A percentile compares a stretch with the other conserved stretches of the same genome.
These are phyloP conservation scores for Cryptococcus floricola DNA, from an alignment of 1,284 basidiomycete genomes.

Conservation along the genomic window DNA sequence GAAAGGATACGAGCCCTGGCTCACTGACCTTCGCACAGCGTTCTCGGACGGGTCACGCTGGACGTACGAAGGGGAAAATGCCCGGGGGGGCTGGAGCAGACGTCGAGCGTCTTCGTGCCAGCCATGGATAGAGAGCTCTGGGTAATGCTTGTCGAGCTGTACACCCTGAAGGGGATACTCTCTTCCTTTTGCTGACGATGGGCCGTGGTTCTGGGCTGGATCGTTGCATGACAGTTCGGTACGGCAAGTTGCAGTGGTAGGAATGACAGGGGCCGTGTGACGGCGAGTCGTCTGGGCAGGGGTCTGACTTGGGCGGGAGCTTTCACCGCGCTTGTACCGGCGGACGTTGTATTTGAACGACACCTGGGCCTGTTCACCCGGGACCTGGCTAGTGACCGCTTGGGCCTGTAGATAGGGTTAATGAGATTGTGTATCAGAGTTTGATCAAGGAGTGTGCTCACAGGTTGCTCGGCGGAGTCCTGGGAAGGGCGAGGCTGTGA, in stretches of 20 bases:
- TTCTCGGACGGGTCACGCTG: not conserved
- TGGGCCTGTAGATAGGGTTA: not conserved
- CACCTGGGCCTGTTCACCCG: not conserved
- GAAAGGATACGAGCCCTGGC: not conserved
- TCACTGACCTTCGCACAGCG: not conserved
- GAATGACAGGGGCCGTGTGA: not conserved
- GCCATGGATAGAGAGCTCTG: constrained; percentile 8
- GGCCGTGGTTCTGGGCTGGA: not conserved
- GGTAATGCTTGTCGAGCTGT: constrained; percentile 10
- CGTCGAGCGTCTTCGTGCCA: constrained; percentile 16
- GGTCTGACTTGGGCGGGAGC: not conserved
- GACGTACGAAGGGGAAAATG: not conserved
- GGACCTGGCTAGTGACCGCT: not conserved
- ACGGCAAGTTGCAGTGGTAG: not conserved
- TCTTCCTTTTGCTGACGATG: not conserved
- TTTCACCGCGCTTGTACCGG: constrained; percentile 3
- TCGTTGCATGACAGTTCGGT: not conserved
- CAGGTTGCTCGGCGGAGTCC: not conserved
- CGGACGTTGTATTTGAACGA: constrained; percentile 6
- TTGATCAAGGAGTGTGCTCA: not conserved
- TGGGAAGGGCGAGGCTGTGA: not conserved
- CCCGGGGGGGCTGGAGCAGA: constrained; percentile 9
- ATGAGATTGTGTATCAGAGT: not conserved
- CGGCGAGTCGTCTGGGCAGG: not conserved
- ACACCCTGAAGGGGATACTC: constrained; percentile 11